A percentile compares a stretch with the other conserved stretches of the same genome.
phyloP scores from a whole-genome alignment of 1,139 yeast genomes.

The Magnusiomyces starmeri region DNA sequence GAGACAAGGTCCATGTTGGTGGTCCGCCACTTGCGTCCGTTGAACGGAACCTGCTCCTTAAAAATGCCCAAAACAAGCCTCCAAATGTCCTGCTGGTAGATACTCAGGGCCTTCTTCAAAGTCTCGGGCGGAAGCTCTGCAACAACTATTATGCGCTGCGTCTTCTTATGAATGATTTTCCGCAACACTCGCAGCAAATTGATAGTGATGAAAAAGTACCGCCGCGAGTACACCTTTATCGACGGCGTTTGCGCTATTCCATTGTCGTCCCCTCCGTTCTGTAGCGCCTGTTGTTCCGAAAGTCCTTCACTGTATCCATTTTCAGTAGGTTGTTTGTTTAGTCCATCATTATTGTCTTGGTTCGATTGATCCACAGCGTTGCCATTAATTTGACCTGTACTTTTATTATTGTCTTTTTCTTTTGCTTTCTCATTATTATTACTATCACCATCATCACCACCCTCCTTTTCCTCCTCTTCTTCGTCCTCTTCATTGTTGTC shows the following conservation, averaged over 20 bases:
- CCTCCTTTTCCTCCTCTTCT: background rate
- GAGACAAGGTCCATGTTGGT: constrained; percentile 91
- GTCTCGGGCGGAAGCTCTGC: constrained; percentile 40
- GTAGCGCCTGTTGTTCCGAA: background rate
- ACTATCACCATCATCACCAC: background rate
- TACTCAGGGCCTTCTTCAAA: constrained; percentile 33
- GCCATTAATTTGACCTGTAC: too few relatives aligned
- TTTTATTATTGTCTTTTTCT: too few relatives aligned
- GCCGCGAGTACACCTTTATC: constrained; percentile 25
- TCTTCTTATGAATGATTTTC: constrained; percentile 33
- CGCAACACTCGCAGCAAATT: constrained; percentile 33
- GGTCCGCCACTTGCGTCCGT: constrained; percentile 91
- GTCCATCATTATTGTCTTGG: background rate
- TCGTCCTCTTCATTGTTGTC: constrained; percentile 10
- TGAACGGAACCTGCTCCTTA: constrained; percentile 79
- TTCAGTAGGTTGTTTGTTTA: background rate
- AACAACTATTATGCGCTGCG: constrained; percentile 37
- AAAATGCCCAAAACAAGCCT: constrained; percentile 61
- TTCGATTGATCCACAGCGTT: too few relatives aligned
- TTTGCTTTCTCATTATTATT: background rate
- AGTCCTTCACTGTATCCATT: background rate
- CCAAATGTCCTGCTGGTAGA: constrained; percentile 59
- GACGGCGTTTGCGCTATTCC: too few relatives aligned
- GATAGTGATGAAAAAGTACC: constrained; percentile 32
- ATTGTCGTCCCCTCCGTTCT: constrained; percentile 11